Base-by-base conservation (phyloP, 352 stramenopile species). In the Phytophthora ohioensis region DNA sequence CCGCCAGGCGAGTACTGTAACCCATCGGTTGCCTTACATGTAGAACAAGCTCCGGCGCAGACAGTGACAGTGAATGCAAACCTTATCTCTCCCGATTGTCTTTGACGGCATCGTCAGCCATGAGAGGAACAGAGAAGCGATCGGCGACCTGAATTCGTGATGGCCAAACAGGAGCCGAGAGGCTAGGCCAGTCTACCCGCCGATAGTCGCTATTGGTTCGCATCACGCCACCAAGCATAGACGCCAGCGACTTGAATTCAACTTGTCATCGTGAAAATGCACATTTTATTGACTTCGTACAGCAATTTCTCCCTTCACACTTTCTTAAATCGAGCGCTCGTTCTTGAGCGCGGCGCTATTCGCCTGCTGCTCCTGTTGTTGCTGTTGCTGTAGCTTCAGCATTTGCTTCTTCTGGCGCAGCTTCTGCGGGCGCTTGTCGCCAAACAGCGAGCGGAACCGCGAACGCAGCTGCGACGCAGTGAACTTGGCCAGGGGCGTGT, bases 341-440 rank as follows among this genome's bases (percentile, higher is more conserved):
- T 65, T 76, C 70, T 76, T 78, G 51, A 73, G 27, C 55, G 54
- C 55, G 42, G 56, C 36, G n/a, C 45, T 65, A 64, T 55, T 60
- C 42, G 66, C 49, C 43, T 75, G 65, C 42, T 81, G 45, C 42
- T 71, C 43, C 42, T 71, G 32, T 48, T 81, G 45, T 21, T 80
- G 56, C 36, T 71, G 74, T 61, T 85, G 79, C 62, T 89, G 81
- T 38, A 87, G 47, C 57, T 89, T 89, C 12, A 81, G 70, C 75
- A 87, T 71, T 55, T 89, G 77, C 70, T 90, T 90, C 73, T 86
- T 86, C 57, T 88, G 79, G 27, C 81, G 78, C 58, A 90, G 67
- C 48, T 87, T 90, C 65, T 93, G 84, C 21, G 85, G 85, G 2
- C 83, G 82, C 66, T 93, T 93, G 72, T 93, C 85, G 31, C 85